Evolutionary conservation across 2,329 filamentous ascomycete genomes (phyloP).

Genomic region (Aureobasidium sp.): DNA sequence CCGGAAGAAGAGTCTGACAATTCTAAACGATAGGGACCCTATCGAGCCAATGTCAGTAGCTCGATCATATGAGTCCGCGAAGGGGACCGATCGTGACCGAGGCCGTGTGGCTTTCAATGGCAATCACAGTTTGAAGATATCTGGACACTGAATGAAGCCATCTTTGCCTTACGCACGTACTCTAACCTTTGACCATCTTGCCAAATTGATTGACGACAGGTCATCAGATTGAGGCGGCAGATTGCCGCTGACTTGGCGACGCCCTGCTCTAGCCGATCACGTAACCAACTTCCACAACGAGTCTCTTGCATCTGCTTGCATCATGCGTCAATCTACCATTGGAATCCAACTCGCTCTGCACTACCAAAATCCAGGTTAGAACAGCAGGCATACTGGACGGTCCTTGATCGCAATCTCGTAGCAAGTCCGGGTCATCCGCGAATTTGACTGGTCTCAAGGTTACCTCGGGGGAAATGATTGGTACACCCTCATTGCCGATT

Average conservation of each 20-base stretch:
- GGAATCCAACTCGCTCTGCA: background rate
- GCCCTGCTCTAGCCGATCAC: background rate
- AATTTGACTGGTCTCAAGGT: background rate
- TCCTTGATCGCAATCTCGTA: background rate
- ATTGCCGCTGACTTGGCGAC: constrained; percentile 6
- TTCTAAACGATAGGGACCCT: background rate
- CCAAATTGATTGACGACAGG: background rate
- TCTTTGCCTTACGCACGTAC: constrained; percentile 5
- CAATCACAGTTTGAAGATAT: background rate
- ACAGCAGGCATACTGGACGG: background rate
- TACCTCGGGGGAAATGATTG: no score
- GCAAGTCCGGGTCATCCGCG: background rate
- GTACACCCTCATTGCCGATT: background rate
- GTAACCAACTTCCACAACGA: constrained; percentile 12
- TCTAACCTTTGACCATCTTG: background rate
- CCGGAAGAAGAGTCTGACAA: background rate
- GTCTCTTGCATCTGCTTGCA: constrained; percentile 13
- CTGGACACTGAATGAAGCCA: background rate
- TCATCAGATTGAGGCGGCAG: constrained; percentile 11
- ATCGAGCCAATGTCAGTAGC: background rate
- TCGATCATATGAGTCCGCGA: background rate
- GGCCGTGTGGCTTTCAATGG: background rate
- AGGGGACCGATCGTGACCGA: background rate
- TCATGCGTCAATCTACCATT: background rate
- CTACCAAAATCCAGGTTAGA: background rate